phyloP scores from a whole-genome alignment of 768 basidiomycete genomes.

The Rhizopogon vesiculosus region DNA sequence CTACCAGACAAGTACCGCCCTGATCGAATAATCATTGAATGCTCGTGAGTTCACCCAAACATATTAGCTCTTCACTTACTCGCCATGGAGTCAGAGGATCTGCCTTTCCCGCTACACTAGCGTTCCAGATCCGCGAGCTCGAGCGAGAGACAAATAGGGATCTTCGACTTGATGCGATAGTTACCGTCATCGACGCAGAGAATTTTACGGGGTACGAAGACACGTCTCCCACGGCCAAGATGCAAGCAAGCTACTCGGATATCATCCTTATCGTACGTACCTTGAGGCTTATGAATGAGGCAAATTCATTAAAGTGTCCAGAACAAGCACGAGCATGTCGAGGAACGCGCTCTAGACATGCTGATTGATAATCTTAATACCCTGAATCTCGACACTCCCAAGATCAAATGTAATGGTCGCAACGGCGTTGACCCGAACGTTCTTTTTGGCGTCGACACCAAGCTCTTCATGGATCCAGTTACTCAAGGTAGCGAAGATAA shows the following conservation, averaged over 20 bases:
- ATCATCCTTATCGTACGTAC: conserved; percentile 73
- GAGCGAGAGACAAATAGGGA: conserved; percentile 73
- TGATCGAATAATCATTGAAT: conserved; percentile 93
- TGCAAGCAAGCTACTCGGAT: conserved; percentile 96
- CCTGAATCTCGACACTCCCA: conserved; percentile 87
- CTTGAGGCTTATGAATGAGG: neutral
- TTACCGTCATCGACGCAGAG: conserved; percentile 88
- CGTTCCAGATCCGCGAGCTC: conserved; percentile 89
- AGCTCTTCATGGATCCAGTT: conserved; percentile 46
- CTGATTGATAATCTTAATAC: conserved; percentile 86
- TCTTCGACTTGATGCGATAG: conserved; percentile 82
- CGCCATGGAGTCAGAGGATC: conserved; percentile 57
- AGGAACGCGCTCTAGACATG: conserved; percentile 73
- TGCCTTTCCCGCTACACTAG: conserved; percentile 92
- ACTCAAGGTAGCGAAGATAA: conserved; percentile 29
- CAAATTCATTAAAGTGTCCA: conserved; percentile 22
- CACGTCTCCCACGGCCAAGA: conserved; percentile 83
- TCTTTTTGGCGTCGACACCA: conserved; percentile 89
- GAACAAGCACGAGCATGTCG: conserved; percentile 90
- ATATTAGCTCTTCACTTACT: neutral
- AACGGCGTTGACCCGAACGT: conserved; percentile 71
- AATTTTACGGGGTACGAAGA: conserved; percentile 95
- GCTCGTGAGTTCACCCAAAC: conserved; percentile 58
- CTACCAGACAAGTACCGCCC: conserved; percentile 71
- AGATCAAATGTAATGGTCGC: conserved; percentile 62